Evolutionary conservation across 139 green algal species (phyloP).

Genomic region (Auxenochlorella pyrenoidosa): DNA sequence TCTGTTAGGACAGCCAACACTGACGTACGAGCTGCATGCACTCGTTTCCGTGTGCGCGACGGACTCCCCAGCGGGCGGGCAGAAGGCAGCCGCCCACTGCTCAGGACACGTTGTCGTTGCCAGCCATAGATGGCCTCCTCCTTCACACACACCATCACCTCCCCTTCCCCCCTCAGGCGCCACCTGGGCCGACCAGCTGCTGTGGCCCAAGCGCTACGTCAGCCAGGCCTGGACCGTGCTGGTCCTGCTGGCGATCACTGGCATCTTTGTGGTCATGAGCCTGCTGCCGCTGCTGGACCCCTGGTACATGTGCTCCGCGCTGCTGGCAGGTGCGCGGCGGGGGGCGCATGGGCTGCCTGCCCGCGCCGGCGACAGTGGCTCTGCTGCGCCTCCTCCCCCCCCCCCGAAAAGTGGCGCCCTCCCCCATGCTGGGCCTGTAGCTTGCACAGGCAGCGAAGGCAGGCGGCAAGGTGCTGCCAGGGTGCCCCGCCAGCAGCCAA

Average conservation of each 20-base stretch:
- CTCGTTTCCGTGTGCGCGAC: neutral
- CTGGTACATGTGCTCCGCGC: conserved; percentile 23
- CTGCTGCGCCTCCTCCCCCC: no score
- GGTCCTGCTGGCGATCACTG: conserved; percentile 39
- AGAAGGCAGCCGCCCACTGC: neutral
- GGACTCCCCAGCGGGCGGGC: no score
- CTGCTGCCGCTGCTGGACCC: conserved; percentile 53
- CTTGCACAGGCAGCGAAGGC: no score
- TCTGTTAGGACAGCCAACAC: no score
- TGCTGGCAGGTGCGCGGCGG: conserved; percentile 28
- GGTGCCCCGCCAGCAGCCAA: no score
- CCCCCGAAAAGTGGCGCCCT: no score
- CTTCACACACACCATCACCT: neutral
- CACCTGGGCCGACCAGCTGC: conserved; percentile 47
- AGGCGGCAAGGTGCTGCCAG: no score
- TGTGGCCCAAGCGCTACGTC: conserved; percentile 33
- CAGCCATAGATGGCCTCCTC: neutral
- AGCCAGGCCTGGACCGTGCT: conserved; percentile 14
- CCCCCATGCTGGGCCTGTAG: no score
- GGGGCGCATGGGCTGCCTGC: neutral
- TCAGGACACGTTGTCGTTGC: neutral
- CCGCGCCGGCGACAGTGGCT: neutral
- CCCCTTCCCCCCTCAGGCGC: conserved; percentile 12
- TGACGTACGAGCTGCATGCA: neutral
- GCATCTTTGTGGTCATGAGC: conserved; percentile 30